Conservation (phyloP, 495 filamentous ascomycete species). For the Hypoxylon lienhwacheense region DNA sequence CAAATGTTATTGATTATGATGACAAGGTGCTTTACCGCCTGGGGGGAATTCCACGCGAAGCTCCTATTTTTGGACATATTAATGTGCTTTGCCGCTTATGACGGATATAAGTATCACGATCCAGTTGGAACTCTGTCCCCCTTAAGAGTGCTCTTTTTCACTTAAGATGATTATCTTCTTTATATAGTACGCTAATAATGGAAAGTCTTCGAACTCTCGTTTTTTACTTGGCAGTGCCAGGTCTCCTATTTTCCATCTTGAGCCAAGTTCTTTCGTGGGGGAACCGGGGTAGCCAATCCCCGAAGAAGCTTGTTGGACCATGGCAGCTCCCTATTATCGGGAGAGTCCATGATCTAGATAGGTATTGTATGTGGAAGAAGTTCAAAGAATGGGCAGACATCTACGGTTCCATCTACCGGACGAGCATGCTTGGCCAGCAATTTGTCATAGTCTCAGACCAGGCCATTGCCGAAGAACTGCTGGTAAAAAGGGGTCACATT, state of each 20-base stretch:
- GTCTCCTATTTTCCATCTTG: conserved; percentile 46
- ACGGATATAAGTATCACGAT: not conserved
- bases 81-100: too few species aligned
- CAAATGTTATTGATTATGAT: too few species aligned
- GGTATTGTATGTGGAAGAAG: conserved; percentile 56
- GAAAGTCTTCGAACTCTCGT: conserved; percentile 41
- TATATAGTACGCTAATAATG: conserved; percentile 26
- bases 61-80: too few species aligned
- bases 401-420: conserved; percentile 59
- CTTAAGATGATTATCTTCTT: not conserved
- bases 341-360: conserved; percentile 53
- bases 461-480: conserved; percentile 58
- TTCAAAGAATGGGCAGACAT: conserved; percentile 60
- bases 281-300: conserved; percentile 23
- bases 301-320: conserved; percentile 46
- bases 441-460: conserved; percentile 60
- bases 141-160: not conserved
- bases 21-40: too few species aligned
- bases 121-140: too few species aligned
- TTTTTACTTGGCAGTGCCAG: conserved; percentile 49
- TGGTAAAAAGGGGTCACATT: conserved; percentile 56
- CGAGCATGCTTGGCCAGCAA: conserved; percentile 48
- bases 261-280: conserved; percentile 46
- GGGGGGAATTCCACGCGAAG: too few species aligned
- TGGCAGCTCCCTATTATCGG: conserved; percentile 53